A percentile compares a stretch with the other conserved stretches of the same genome.
Evolutionary conservation across 768 basidiomycete genomes (phyloP).

Genomic region (Ephemerocybe angulata): DNA sequence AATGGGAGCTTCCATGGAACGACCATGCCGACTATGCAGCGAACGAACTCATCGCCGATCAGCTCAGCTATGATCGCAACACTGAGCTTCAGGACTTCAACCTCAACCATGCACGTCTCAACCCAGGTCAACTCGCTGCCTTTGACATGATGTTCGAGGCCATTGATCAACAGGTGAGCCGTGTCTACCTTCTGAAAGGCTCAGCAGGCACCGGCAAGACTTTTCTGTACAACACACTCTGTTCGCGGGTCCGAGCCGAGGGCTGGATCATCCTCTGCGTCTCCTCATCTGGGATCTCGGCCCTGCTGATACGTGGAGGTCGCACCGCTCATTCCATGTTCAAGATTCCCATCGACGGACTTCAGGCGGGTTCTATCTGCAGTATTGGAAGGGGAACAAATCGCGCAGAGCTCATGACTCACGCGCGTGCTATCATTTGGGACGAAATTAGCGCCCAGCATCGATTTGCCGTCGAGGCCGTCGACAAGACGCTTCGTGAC

Average conservation of each 20-base stretch:
- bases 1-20: constrained; percentile 23
- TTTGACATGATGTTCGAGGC: constrained; percentile 27
- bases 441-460: constrained; percentile 42
- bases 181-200: constrained; percentile 39
- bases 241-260: constrained; percentile 21
- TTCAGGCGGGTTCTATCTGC: constrained; percentile 24
- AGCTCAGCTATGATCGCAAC: constrained; percentile 24
- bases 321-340: constrained; percentile 46
- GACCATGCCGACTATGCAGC: background rate
- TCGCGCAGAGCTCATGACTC: constrained; percentile 14
- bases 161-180: constrained; percentile 14
- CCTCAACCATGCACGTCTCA: constrained; percentile 9
- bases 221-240: constrained; percentile 36
- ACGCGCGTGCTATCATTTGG: constrained; percentile 34
- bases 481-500: constrained; percentile 35
- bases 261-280: constrained; percentile 41
- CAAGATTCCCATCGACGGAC: constrained; percentile 40
- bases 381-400: constrained; percentile 29
- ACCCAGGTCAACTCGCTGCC: constrained; percentile 25
- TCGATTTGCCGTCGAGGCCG: constrained; percentile 32
- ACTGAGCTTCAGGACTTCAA: background rate
- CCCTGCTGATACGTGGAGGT: constrained; percentile 37
- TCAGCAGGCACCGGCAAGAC: constrained; percentile 45
- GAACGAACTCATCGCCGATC: constrained; percentile 32
- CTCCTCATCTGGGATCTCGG: constrained; percentile 48